Evolutionary conservation across 192 early-diverging fungal species (phyloP), one percentile per base, ranked within the genome.

Genomic region (Dissophora ornata): DNA sequence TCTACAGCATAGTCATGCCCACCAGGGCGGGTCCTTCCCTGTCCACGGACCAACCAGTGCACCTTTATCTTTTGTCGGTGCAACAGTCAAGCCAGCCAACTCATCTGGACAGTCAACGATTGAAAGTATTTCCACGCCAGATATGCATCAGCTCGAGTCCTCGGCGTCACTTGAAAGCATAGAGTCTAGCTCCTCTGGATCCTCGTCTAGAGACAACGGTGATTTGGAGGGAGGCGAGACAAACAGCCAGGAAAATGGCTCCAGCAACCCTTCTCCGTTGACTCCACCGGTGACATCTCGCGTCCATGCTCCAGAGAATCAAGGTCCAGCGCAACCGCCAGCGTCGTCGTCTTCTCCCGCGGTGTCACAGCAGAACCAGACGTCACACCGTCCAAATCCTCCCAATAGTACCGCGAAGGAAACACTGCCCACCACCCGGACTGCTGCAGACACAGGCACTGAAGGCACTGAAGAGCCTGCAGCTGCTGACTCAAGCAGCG

Each of bases 1-100:
- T 8, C 58, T 44, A 47, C 56, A 60, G 42, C 49, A 60, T 28
- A 7, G 18, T 36, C 67, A 60, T 18, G 7, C 29, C 4, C 62
- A 65, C 18, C 62, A 65, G 33, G 36, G 30, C 0, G 55, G 40
- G 1, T 52, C 38, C 4, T 53, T 55, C 11, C 68, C 58, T 34
- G 47, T 61, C 33, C 68, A 70, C 40, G 68, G 68, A 3, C 68
- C 68, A 36, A 70, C 68, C 2, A 70, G 68, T 15, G 29, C 68
- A 15, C 68, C 68, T 0, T 42, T 70, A 26, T 48, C 68, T 28
- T 53, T 60, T 60, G 46, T 22, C 7, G 57, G 40, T 6, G 33
- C 67, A 30, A 62, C 57, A 6, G 21, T 29, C 41, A 70, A 62
- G 44, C 38, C 38, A 13, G 33, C 38, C 38, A 56, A 60, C 57